phyloP scores from a whole-genome alignment of 2,329 filamentous ascomycete genomes.

The Fonsecaea multimorphosa region DNA sequence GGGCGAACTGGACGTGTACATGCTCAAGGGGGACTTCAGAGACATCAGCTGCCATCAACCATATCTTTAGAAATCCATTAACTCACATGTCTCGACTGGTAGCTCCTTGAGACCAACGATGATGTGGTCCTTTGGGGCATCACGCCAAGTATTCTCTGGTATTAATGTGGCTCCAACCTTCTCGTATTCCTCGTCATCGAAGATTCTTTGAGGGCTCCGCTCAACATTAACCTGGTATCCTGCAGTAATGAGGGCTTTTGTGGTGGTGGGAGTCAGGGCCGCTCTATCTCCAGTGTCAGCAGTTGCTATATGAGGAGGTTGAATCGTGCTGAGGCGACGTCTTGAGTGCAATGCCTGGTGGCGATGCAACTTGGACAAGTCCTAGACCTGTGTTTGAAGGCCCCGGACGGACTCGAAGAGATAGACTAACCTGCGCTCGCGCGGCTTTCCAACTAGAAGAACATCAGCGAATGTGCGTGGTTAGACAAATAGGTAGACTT shows the following conservation, averaged over 20 bases:
- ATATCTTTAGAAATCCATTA: slow-evolving; percentile 18
- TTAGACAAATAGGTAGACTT: slow-evolving; percentile 16
- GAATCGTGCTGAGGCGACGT: slow-evolving; percentile 8
- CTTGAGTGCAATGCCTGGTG: slow-evolving; percentile 11
- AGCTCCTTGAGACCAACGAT: slow-evolving; percentile 80
- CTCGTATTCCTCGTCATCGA: slow-evolving; percentile 62
- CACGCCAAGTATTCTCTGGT: slow-evolving; percentile 68
- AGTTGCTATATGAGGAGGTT: slow-evolving; percentile 12
- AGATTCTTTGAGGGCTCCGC: slow-evolving; percentile 68
- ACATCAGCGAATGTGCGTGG: slow-evolving; percentile 14
- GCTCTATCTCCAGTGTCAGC: slow-evolving; percentile 14
- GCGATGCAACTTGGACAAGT: neutral
- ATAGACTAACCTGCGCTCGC: slow-evolving; percentile 10
- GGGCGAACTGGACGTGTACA: slow-evolving; percentile 72
- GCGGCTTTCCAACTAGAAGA: slow-evolving; percentile 22
- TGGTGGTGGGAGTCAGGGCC: slow-evolving; percentile 53
- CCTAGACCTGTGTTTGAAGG: slow-evolving; percentile 2
- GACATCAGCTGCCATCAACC: slow-evolving; percentile 11
- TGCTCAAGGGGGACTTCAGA: slow-evolving; percentile 68
- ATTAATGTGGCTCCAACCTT: slow-evolving; percentile 70
- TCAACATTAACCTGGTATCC: slow-evolving; percentile 73
- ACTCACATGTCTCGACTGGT: slow-evolving; percentile 62
- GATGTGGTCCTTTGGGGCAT: slow-evolving; percentile 70
- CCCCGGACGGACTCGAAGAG: slow-evolving; percentile 3
- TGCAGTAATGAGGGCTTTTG: slow-evolving; percentile 68